Base-by-base conservation (phyloP, 495 filamentous ascomycete genomes). In the Aspergillus kassunensis region DNA sequence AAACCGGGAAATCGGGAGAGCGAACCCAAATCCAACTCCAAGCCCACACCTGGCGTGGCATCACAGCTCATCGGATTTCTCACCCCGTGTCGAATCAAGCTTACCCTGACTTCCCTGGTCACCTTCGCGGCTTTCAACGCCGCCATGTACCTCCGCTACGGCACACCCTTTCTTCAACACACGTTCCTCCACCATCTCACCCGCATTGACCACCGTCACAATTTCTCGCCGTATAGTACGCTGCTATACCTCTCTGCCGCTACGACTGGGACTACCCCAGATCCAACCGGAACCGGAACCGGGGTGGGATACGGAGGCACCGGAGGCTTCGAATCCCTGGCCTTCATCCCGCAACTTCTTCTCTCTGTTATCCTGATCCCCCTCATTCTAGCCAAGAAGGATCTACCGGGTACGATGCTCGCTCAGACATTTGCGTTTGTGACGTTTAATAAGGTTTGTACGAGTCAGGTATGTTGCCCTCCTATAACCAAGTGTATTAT, bases 351-450 rank as follows among this genome's bases (percentile, higher is more conserved):
- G 0, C 93, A 98, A 63, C 69, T 98, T 0, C 58, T 88, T 27
- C 77, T 97, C 21, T 88, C 85, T 0, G 85, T 87, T 2, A 58
- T 93, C 15, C 69, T 85, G 1, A 84, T 98, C 36, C 95, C 93
- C 2, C 64, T 93, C 0, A 76, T 80, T 3, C 67, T 93, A n/a
- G 89, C 89, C 7, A 96, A 92, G 68, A 87, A 81, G 62, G 83
- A 88, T 60, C 77, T 98, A 0, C 76, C 93, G 1, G 79, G 84
- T 1, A 80, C 91, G n/a, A 89, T 97, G 84, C 79, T 98, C n/a
- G 90, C 89, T n/a, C 93, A 98, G 70, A 97, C 95, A 0, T 96
- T 97, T 65, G 88, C 93, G 0, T 98, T 98, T 68, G 93, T 97
- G 6, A 83, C 89, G 5, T 97, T 96, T 51, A 98, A 98, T 65